Evolutionary conservation across 805 yeast genomes (phyloP).

Genomic region (Candida arabinofermentans): DNA sequence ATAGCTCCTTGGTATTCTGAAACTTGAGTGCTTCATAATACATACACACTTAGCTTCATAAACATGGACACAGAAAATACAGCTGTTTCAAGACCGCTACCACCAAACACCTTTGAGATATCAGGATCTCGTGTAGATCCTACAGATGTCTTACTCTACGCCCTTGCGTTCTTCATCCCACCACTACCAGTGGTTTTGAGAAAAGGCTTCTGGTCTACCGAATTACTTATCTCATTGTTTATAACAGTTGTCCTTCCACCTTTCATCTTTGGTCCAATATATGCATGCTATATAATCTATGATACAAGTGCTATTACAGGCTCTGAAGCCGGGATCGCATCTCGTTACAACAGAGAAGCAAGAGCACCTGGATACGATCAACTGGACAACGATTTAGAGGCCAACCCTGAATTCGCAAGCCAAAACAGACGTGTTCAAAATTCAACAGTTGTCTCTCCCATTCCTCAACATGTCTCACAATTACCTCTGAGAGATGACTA

Average conservation of each 20-base stretch:
- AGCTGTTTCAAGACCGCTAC: slow-evolving; percentile 3
- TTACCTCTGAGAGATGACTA: slow-evolving; percentile 5
- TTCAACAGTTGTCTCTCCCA: slow-evolving; percentile 2
- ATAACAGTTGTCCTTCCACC: slow-evolving; percentile 40
- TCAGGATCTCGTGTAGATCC: slow-evolving; percentile 18
- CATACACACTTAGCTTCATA: too few relatives aligned
- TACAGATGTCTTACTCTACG: slow-evolving; percentile 53
- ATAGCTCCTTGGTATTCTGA: too few relatives aligned
- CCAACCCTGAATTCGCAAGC: background rate
- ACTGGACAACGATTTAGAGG: slow-evolving; percentile 1
- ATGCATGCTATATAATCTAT: slow-evolving; percentile 43
- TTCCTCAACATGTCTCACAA: slow-evolving; percentile 4
- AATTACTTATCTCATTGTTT: slow-evolving; percentile 42
- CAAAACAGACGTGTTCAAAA: background rate
- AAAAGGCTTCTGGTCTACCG: slow-evolving; percentile 55
- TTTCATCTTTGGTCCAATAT: slow-evolving; percentile 45
- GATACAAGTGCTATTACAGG: slow-evolving; percentile 27
- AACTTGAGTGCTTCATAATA: too few relatives aligned
- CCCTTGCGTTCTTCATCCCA: slow-evolving; percentile 63
- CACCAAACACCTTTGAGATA: slow-evolving; percentile 14
- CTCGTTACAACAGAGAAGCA: slow-evolving; percentile 8
- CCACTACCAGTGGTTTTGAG: slow-evolving; percentile 71
- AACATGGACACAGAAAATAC: too few relatives aligned
- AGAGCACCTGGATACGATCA: slow-evolving; percentile 1
- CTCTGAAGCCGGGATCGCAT: slow-evolving; percentile 13